A percentile compares a stretch with the other conserved stretches of the same genome.
These are phyloP conservation scores for Pseudogymnoascus sp. DNA, from an alignment of 2,329 filamentous ascomycete genomes.

Conservation along the genomic window DNA sequence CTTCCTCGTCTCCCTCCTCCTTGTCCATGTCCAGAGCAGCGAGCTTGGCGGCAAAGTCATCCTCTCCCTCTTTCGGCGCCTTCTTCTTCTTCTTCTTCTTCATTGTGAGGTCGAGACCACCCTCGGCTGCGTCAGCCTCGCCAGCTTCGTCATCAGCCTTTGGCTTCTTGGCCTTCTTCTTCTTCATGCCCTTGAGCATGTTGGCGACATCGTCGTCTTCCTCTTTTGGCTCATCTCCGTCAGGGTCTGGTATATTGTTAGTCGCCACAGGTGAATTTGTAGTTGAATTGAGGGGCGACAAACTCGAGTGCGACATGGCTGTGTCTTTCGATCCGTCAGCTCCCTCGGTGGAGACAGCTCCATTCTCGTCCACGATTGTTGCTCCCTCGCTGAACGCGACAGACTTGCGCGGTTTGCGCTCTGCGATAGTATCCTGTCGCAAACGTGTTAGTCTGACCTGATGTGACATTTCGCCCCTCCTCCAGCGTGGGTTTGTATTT, in stretches of 20 bases:
- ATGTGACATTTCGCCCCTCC: background rate
- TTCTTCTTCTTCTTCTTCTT: constrained; percentile 13
- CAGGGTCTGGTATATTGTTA: constrained; percentile 36
- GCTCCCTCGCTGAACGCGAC: constrained; percentile 88
- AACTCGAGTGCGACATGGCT: constrained; percentile 71
- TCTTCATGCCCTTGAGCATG: constrained; percentile 60
- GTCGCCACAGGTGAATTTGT: constrained; percentile 41
- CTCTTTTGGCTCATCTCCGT: constrained; percentile 22
- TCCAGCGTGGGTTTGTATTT: constrained; percentile 12
- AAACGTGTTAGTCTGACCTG: background rate
- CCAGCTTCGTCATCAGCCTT: constrained; percentile 59
- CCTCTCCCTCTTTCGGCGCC: constrained; percentile 8
- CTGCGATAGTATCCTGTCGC: constrained; percentile 26
- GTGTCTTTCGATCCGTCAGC: constrained; percentile 68
- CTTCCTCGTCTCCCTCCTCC: constrained; percentile 32
- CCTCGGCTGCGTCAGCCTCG: constrained; percentile 38
- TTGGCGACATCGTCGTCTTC: constrained; percentile 53
- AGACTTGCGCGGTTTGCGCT: constrained; percentile 77
- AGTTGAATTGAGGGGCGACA: constrained; percentile 47
- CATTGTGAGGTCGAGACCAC: constrained; percentile 35
- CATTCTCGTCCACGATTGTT: constrained; percentile 82
- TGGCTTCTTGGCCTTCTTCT: constrained; percentile 82
- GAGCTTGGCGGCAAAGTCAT: constrained; percentile 27
- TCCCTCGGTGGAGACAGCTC: constrained; percentile 67
- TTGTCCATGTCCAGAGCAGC: constrained; percentile 22